Evolutionary conservation across 2,329 filamentous ascomycete genomes (phyloP), one percentile per base, ranked within the genome.

Genomic region (Aschersonia sp.): DNA sequence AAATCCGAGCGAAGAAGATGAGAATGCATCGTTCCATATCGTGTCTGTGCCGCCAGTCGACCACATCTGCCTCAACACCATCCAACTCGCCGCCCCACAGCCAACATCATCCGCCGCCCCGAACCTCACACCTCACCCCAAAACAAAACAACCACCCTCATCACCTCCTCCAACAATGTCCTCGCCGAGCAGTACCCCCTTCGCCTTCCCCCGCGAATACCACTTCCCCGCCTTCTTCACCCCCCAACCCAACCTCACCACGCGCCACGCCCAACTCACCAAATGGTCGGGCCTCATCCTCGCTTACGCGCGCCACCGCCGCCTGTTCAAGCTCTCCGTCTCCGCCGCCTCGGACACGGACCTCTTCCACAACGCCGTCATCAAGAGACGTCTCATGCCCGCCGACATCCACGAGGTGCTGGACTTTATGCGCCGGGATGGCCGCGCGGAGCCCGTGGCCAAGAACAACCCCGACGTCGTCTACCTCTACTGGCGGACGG

Each of bases 241-340:
- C 48, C 80, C 79, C 48, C 86, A 92, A 65, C 77, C 82, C 38
- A 87, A 87, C 68, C 72, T 79, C 51, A 75, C 77, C 31, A 91
- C 85, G 7, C 82, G 76, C 60, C 78, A 82, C 65, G 80, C 82
- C 44, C 87, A 92, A 61, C 80, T 89, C 51, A 71, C 77, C 50
- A 89, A 89, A 66, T 98, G 92, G 92, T 81, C 84, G n/a, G 65
- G 78, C 32, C 78, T 96, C 12, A 79, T 97, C 60, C 87, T 89
- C 51, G 66, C 82, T 60, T 96, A 94, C 80, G 87, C 85, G 66
- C 78, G 80, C 0, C 76, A 86, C 67, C 74, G 91, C 69, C 80
- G 78, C 56, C 69, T 89, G 60, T 95, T 82, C 71, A 78, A 79
- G 48, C 78, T 97, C 48, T 75, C 82, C 4, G 71, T 94, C 47